Conservation (phyloP, 2,329 filamentous ascomycete genomes). For the Massarina eburnea region DNA sequence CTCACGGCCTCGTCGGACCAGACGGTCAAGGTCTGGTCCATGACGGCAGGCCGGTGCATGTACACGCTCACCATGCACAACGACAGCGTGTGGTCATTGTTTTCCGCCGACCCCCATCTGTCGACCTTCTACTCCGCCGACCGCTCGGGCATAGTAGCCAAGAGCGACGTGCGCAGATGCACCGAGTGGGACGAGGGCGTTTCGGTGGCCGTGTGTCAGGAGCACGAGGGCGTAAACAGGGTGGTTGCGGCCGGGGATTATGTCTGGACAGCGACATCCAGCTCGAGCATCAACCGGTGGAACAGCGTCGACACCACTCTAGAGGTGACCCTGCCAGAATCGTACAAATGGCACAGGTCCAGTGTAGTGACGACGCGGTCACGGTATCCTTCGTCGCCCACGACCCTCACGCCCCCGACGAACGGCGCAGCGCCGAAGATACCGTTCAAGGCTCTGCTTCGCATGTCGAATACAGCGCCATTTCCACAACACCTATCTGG, state of each 20-base stretch:
- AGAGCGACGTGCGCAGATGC: constrained; percentile 82
- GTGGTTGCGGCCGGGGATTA: constrained; percentile 67
- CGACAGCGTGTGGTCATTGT: constrained; percentile 95
- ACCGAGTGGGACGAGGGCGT: constrained; percentile 83
- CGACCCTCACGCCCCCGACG: constrained; percentile 27
- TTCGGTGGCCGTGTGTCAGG: constrained; percentile 87
- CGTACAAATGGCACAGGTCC: constrained; percentile 56
- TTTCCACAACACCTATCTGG: constrained; percentile 62
- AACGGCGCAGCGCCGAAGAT: constrained; percentile 60
- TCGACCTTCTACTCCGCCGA: constrained; percentile 94
- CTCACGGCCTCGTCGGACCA: constrained; percentile 95
- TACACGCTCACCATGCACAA: constrained; percentile 99
- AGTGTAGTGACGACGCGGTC: constrained; percentile 50
- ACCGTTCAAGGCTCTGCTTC: constrained; percentile 73
- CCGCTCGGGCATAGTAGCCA: constrained; percentile 88
- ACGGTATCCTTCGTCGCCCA: constrained; percentile 44
- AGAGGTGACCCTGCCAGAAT: constrained; percentile 62
- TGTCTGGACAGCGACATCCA: constrained; percentile 87
- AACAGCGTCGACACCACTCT: constrained; percentile 77
- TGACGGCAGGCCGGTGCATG: constrained; percentile 93
- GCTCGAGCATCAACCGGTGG: constrained; percentile 93
- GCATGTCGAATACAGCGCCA: constrained; percentile 79
- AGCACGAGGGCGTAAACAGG: constrained; percentile 78
- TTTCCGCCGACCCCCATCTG: constrained; percentile 81
- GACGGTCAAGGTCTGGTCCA: constrained; percentile 97